Percentiles rank a stretch among this genome's conserved stretches.
Evolutionary conservation across 2,329 filamentous ascomycete species (phyloP).

Genomic region (Ambrosiella beaveri): DNA sequence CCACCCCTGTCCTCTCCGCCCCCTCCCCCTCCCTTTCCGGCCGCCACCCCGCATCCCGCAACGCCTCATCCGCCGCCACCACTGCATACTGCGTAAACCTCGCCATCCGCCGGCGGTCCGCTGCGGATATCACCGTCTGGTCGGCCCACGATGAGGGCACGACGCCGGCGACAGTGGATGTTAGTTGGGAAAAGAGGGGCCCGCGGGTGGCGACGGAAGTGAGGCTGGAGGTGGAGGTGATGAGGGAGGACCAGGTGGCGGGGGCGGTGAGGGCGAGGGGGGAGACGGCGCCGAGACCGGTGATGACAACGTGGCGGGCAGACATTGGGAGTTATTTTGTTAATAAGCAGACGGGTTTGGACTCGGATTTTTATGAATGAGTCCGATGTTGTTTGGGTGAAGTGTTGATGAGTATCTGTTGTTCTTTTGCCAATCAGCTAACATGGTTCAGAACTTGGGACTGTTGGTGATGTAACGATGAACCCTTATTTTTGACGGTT

Average conservation of each 20-base stretch:
- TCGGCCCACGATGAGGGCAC: conserved; percentile 46
- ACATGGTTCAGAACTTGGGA: too few relatives aligned
- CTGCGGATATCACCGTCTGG: conserved; percentile 31
- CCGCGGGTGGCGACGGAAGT: conserved; percentile 49
- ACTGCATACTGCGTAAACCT: conserved; percentile 82
- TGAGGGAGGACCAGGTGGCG: conserved; percentile 62
- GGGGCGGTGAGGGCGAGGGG: conserved; percentile 67
- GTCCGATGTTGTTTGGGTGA: too few relatives aligned
- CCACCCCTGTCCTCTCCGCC: conserved; percentile 63
- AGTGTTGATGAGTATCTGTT: too few relatives aligned
- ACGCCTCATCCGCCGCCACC: conserved; percentile 69
- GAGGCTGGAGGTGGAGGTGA: conserved; percentile 67
- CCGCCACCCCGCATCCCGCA: conserved; percentile 66
- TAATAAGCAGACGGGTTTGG: too few relatives aligned
- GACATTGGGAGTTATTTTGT: background rate
- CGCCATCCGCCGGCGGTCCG: conserved; percentile 64
- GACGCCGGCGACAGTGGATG: conserved; percentile 70
- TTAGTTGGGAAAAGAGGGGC: conserved; percentile 51
- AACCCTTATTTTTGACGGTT: too few relatives aligned
- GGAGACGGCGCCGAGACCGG: conserved; percentile 65
- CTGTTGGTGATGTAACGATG: too few relatives aligned
- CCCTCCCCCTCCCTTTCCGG: conserved; percentile 41
- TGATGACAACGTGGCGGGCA: conserved; percentile 59
- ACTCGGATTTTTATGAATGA: too few relatives aligned
- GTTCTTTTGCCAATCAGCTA: too few relatives aligned